Percentiles rank a stretch among this genome's conserved stretches.
phyloP scores from a whole-genome alignment of 2,329 filamentous ascomycete species.

The Paraphoma chrysanthemicola region DNA sequence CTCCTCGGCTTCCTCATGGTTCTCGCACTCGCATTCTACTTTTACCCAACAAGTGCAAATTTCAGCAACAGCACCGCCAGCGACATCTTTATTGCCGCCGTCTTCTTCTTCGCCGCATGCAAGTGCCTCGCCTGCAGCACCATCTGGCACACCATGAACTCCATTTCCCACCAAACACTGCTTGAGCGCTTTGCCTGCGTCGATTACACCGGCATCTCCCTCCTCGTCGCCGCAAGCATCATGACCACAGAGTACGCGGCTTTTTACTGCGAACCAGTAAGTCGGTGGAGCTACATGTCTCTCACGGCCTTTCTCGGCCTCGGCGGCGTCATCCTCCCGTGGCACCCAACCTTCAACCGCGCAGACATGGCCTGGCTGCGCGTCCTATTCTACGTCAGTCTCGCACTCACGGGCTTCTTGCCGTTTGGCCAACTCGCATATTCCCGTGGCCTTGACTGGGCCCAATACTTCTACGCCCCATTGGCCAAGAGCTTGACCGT shows the following conservation, averaged over 20 bases:
- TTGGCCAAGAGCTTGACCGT: slow-evolving; percentile 85
- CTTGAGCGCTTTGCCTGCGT: slow-evolving; percentile 97
- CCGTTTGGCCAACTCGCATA: slow-evolving; percentile 84
- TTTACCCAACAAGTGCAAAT: slow-evolving; percentile 87
- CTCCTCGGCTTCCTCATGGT: slow-evolving; percentile 87
- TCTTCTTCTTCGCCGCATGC: slow-evolving; percentile 96
- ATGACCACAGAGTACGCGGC: slow-evolving; percentile 98
- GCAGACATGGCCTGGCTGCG: slow-evolving; percentile 91
- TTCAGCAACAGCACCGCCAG: slow-evolving; percentile 86
- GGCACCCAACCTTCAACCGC: slow-evolving; percentile 95
- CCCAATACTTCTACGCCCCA: slow-evolving; percentile 87
- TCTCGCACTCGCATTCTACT: slow-evolving; percentile 89
- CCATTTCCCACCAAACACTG: slow-evolving; percentile 85
- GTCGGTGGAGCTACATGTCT: slow-evolving; percentile 84
- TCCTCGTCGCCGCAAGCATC: slow-evolving; percentile 94
- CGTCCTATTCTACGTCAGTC: slow-evolving; percentile 87
- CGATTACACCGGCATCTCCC: slow-evolving; percentile 96
- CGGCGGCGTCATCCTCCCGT: slow-evolving; percentile 88
- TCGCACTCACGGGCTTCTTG: slow-evolving; percentile 87
- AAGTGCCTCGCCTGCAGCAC: slow-evolving; percentile 95
- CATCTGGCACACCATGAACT: slow-evolving; percentile 99
- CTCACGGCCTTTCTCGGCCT: slow-evolving; percentile 82
- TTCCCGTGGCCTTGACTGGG: slow-evolving; percentile 79
- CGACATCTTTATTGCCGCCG: slow-evolving; percentile 87
- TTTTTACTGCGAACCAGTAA: slow-evolving; percentile 94